Evolutionary conservation across 2,329 filamentous ascomycete species (phyloP).

Genomic region (Colletotrichum australisinense): DNA sequence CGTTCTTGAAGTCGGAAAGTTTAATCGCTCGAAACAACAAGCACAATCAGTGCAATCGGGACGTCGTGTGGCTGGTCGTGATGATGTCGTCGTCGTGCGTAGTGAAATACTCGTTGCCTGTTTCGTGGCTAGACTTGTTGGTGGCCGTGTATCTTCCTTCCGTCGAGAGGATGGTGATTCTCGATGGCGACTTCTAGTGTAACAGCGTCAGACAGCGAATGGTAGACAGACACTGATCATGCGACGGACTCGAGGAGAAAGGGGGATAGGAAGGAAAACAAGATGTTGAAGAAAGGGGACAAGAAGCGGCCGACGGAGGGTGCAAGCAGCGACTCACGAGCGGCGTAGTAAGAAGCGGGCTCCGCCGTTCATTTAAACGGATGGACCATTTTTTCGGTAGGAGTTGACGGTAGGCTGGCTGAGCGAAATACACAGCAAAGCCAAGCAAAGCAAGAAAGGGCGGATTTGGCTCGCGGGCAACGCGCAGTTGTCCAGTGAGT

Average conservation of each 20-base stretch:
- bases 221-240: neutral
- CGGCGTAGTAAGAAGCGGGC: neutral
- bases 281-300: neutral
- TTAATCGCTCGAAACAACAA: neutral
- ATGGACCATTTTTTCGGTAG: conserved; percentile 8
- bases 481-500: neutral
- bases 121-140: neutral
- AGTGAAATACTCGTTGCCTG: neutral
- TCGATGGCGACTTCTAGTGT: neutral
- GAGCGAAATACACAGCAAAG: neutral
- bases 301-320: conserved; percentile 4
- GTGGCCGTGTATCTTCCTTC: neutral
- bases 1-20: neutral
- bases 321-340: neutral
- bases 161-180: neutral
- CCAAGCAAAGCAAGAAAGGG: neutral
- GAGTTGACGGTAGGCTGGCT: neutral
- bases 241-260: neutral
- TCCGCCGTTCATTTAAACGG: conserved; percentile 34
- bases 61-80: neutral
- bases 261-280: neutral
- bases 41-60: neutral
- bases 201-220: neutral
- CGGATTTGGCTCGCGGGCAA: neutral
- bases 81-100: neutral